These are phyloP conservation scores for Euryodendron excelsum DNA, from an alignment of 148 eudicot species.

Conservation along the genomic window DNA sequence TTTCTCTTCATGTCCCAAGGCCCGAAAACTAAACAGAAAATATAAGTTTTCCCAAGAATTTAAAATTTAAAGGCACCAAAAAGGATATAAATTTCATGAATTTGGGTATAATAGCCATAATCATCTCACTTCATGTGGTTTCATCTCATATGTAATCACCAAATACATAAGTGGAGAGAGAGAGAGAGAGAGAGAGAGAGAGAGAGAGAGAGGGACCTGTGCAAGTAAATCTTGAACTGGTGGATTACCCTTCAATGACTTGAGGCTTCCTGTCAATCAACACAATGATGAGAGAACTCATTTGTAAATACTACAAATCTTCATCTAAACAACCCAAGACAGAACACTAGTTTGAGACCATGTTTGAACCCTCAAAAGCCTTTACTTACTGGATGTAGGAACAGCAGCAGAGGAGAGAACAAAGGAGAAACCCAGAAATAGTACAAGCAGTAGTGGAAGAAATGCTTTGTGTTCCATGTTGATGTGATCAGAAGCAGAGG, in stretches of 20 bases:
- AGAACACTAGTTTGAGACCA: neutral
- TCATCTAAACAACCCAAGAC: neutral
- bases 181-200: slow-evolving; percentile 10
- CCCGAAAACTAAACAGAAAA: too few species aligned
- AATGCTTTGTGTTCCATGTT: neutral
- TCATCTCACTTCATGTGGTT: neutral
- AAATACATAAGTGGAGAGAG: neutral
- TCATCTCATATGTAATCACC: too few species aligned
- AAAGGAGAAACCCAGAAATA: slow-evolving; percentile 18
- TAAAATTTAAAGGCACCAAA: too few species aligned
- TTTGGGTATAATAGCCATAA: neutral
- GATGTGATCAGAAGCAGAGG: neutral
- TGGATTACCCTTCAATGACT: slow-evolving; percentile 5
- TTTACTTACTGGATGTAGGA: slow-evolving; percentile 26
- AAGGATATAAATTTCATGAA: neutral
- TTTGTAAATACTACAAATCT: neutral
- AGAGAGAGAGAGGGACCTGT: slow-evolving; percentile 22
- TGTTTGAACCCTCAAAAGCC: neutral
- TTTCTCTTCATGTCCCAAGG: too few species aligned
- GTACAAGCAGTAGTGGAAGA: slow-evolving; percentile 1
- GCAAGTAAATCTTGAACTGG: slow-evolving; percentile 4
- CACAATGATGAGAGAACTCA: neutral
- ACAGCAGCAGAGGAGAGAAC: slow-evolving; percentile 23
- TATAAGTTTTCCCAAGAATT: too few species aligned
- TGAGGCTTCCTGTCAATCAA: slow-evolving; percentile 21